phyloP scores from a whole-genome alignment of 305 asterid genomes.

The Rubia peregrina region DNA sequence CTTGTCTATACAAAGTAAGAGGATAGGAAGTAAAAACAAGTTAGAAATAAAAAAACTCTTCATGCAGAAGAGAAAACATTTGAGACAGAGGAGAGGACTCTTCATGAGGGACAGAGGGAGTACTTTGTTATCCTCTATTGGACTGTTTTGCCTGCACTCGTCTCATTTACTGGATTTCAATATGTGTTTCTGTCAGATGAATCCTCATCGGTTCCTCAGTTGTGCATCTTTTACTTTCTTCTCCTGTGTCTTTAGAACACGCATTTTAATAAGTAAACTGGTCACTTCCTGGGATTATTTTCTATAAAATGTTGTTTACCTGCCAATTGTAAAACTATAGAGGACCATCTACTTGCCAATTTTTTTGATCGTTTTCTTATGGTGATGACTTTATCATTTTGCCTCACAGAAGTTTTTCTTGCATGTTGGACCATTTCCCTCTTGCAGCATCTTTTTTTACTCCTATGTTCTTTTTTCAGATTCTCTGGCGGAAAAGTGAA shows the following conservation, averaged over 20 bases:
- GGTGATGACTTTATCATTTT: background rate
- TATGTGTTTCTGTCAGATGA: background rate
- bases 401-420: background rate
- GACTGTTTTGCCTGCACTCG: background rate
- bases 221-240: background rate
- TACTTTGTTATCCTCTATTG: background rate
- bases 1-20: background rate
- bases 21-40: background rate
- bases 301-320: background rate
- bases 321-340: background rate
- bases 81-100: no score
- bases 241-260: background rate
- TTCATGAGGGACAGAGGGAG: no score
- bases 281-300: background rate
- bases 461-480: slow-evolving; percentile 29
- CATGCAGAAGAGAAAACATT: background rate
- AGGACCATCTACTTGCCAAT: background rate
- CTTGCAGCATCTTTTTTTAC: background rate
- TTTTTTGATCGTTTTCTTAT: background rate
- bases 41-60: background rate
- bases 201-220: background rate
- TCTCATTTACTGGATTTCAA: background rate
- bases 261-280: background rate
- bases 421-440: background rate
- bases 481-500: slow-evolving; percentile 52